phyloP scores from a whole-genome alignment of 225 moss, liverwort and hornwort species.

The Marchantia polymorpha region DNA sequence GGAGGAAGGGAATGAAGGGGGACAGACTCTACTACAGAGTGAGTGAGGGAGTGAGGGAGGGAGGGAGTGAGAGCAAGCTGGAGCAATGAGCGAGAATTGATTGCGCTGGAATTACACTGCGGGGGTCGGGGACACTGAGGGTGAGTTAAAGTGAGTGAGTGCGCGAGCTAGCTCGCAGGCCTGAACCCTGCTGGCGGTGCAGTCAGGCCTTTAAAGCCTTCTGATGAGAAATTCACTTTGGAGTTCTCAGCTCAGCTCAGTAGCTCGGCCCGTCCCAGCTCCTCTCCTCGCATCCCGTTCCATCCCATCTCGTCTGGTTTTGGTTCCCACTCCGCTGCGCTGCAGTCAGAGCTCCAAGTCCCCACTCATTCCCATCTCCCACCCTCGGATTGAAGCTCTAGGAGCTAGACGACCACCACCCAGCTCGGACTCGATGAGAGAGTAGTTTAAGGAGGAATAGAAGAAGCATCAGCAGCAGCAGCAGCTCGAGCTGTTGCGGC shows the following conservation, averaged over 20 bases:
- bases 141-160: not conserved
- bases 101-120: constrained; percentile 9
- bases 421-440: not conserved
- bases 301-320: no score
- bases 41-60: not conserved
- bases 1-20: not conserved
- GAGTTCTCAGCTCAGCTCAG: not conserved
- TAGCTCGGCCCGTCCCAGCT: no score
- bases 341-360: no score
- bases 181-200: not conserved
- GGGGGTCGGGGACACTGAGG: not conserved
- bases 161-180: not conserved
- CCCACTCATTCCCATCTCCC: no score
- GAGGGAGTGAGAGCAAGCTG: not conserved
- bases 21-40: not conserved
- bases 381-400: no score
- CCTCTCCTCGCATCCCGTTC: no score
- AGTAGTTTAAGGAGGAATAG: not conserved
- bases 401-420: not conserved
- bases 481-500: not conserved
- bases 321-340: no score
- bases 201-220: not conserved
- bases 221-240: not conserved
- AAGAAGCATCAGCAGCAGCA: not conserved
- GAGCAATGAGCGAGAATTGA: constrained; percentile 9